A percentile compares a stretch with the other conserved stretches of the same genome.
Conservation (phyloP, 169 alveolate genomes). For the Eimeria necatrix region DNA sequence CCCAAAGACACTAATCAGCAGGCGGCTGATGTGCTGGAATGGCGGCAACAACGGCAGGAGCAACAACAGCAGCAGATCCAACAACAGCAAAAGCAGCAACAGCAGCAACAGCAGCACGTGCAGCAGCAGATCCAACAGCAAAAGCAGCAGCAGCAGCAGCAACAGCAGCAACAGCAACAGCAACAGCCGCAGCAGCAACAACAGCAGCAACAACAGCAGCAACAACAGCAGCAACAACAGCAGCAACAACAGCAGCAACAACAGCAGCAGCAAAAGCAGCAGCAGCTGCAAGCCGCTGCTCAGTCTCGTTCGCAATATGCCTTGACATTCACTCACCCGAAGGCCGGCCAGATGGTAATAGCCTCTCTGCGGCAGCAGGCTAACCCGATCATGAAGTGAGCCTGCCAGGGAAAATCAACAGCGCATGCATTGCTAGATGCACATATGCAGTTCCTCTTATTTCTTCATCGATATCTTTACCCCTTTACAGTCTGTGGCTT, state of each 20-base stretch:
- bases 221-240: neutral
- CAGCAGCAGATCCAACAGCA: neutral
- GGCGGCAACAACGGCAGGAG: neutral
- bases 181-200: neutral
- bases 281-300: neutral
- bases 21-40: neutral
- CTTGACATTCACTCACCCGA: constrained; percentile 41
- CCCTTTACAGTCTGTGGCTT: too few relatives aligned
- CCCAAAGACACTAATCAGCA: neutral
- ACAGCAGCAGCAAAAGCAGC: constrained; percentile 44
- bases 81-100: neutral
- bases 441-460: neutral
- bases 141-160: neutral
- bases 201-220: neutral
- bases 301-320: neutral
- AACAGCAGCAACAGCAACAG: neutral
- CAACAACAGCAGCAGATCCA: neutral
- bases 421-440: too few relatives aligned
- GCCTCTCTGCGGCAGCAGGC: constrained; percentile 84
- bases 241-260: neutral
- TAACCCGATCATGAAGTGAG: constrained; percentile 77
- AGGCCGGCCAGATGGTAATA: constrained; percentile 61
- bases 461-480: too few relatives aligned
- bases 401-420: neutral
- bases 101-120: neutral